Evolutionary conservation across 108 stramenopile genomes (phyloP), one percentile per base, ranked within the genome.

Genomic region (Hondaea fermentalgiana): DNA sequence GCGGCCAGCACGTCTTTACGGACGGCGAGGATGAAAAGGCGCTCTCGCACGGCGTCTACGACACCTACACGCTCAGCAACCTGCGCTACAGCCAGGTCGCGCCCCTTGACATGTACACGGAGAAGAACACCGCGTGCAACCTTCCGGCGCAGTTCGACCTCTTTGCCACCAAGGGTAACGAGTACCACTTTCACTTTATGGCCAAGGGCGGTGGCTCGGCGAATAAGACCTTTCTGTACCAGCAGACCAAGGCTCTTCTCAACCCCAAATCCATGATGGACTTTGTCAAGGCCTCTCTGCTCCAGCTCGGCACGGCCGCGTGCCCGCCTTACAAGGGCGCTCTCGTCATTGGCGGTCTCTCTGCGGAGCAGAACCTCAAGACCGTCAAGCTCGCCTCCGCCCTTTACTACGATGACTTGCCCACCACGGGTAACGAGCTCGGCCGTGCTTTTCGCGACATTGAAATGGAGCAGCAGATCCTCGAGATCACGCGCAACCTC

Each of bases 161-260:
- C 23, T 95, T 96, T 71, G 96, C 96, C 42, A 90, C 94, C 53
- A 92, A 95, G 60, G 97, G 97, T 16, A 91, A 93, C 87, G 95
- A 95, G 89, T 98, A 98, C 91, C 91, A 96, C 87, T 98, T 98
- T 87, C 91, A 96, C 71, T 98, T 97, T 89, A 97, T 98, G 76
- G 98, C 98, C 90, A 98, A 98, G 93, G 98, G 98, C 25, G 98
- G 98, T 44, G 98, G 98, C 16, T 96, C 95, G 47, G 98, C 98
- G 28, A 98, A 98, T 93, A 98, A 98, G 90, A 97, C 98, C 14
- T 98, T 97, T 90, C 88, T 98, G 69, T 97, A 96, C 89, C 98
- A 98, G 89, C 97, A 97, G 92, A 98, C 98, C 60, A 98, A 98
- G 91, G 96, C 97, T 0, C 91, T 98, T 23, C 87, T 98, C 72